Base-by-base conservation (phyloP, 2,329 filamentous ascomycete genomes). In the Trichoderma gracile region DNA sequence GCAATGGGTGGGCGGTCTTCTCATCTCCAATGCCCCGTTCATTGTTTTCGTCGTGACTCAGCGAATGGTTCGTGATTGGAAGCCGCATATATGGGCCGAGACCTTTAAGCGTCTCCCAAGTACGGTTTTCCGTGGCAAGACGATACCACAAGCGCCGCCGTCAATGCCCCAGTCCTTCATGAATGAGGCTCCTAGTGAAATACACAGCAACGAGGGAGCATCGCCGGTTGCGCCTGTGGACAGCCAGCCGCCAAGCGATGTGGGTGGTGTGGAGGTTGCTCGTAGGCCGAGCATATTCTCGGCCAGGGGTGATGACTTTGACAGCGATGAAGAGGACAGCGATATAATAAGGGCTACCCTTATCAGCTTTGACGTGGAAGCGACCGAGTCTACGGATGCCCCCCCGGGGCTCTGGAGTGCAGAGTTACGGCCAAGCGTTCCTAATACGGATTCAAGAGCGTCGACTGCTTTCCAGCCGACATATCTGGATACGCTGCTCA, bases 341-440 rank as follows among this genome's bases (percentile, higher is more conserved):
- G 84, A 85, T 54, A 78, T 81, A 54, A 76, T 86, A 25, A 84
- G 80, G 62, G 81, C 84, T 1, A 86, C 84, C 0, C 74, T 87
- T 5, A 86, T 87, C 58, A 86, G 83, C 67, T 86, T 87, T 63
- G 85, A 87, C 63, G 84, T 87, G 30, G 85, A 87, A 67, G 81
- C 84, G 0, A 82, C 80, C 3, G 84, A 86, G 53, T 77, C 82
- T 0, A 79, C 77, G 3, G 82, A 84, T 54, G 78, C 79, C 3
- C 81, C 81, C 1, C 76, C 81, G 1, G 84, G 82, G 15, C 72
- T 84, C 1, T 87, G 85, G 85, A 84, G 82, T 4, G 84, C 85
- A 14, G 85, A 87, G 69, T 72, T 87, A 19, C 80, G 84, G 0
- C 83, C 84, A 3, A 86, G 81, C 65, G 73, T 75, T 27, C 73